Evolutionary conservation across 257 asterid genomes (phyloP).

Genomic region (Solanum appendiculatum): DNA sequence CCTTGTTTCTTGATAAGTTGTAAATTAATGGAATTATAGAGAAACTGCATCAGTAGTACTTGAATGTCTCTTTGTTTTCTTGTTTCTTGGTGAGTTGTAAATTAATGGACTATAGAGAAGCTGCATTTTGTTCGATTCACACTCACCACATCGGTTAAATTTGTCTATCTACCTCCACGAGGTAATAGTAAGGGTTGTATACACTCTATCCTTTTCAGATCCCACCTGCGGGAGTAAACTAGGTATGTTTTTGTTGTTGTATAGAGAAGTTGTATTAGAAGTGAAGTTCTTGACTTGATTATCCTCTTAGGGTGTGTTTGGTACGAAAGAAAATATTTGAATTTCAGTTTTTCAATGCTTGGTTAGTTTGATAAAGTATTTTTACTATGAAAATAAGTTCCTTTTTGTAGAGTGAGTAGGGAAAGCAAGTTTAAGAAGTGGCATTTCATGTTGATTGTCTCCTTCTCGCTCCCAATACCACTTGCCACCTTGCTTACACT

Average conservation of each 20-base stretch:
- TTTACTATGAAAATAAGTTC: rapidly evolving
- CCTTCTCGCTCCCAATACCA: no score
- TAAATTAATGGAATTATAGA: not conserved
- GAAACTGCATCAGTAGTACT: not conserved
- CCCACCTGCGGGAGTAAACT: not conserved
- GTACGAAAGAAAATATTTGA: not conserved
- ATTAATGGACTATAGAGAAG: not conserved
- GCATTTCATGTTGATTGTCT: no score
- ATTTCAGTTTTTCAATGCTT: not conserved
- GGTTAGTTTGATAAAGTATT: not conserved
- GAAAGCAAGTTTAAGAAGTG: not conserved
- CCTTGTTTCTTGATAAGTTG: not conserved
- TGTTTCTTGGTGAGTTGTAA: not conserved
- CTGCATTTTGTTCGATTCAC: not conserved
- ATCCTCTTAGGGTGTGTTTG: not conserved
- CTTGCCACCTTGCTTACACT: not conserved
- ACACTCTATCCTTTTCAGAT: not conserved
- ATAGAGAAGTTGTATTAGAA: not conserved
- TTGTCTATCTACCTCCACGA: not conserved
- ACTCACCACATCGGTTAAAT: not conserved
- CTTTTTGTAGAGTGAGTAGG: not conserved
- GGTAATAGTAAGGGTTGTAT: not conserved
- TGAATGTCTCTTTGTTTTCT: not conserved
- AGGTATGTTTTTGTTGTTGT: not conserved
- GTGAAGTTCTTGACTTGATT: not conserved